A percentile compares a stretch with the other conserved stretches of the same genome.
Conservation (phyloP, 2,329 filamentous ascomycete genomes). For the Paraconiothyrium sp. region DNA sequence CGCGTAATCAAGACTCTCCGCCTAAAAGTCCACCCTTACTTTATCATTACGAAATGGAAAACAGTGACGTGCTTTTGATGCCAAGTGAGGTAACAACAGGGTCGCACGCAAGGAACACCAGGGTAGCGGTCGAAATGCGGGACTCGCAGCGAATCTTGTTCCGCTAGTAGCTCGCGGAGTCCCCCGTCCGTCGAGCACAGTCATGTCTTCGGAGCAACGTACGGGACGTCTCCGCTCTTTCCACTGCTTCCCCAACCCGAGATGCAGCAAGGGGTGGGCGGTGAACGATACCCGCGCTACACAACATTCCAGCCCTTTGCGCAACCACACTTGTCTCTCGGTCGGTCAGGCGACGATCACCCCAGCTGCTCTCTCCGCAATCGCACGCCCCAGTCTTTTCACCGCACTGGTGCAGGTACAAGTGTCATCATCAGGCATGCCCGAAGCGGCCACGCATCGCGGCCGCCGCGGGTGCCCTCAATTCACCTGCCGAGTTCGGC, state of each 20-base stretch:
- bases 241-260: constrained; percentile 27
- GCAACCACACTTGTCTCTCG: constrained; percentile 24
- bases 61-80: constrained; percentile 47
- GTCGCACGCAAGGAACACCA: constrained; percentile 26
- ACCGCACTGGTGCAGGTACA: constrained; percentile 17
- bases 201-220: constrained; percentile 23
- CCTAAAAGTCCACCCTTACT: constrained; percentile 28
- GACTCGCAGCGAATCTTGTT: constrained; percentile 17
- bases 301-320: constrained; percentile 22
- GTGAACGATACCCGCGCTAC: background rate
- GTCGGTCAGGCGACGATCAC: constrained; percentile 27
- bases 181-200: constrained; percentile 11
- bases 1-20: constrained; percentile 43
- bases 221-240: constrained; percentile 15
- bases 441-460: constrained; percentile 14
- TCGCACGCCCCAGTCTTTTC: constrained; percentile 14
- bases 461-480: constrained; percentile 22
- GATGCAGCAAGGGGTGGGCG: constrained; percentile 22
- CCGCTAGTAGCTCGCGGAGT: constrained; percentile 24
- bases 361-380: constrained; percentile 27
- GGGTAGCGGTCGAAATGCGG: constrained; percentile 9
- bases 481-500: constrained; percentile 31
- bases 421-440: constrained; percentile 13
- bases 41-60: constrained; percentile 45
- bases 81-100: constrained; percentile 41